These are phyloP conservation scores for Tephrocybe rancida DNA, from an alignment of 768 basidiomycete species.

Conservation along the genomic window DNA sequence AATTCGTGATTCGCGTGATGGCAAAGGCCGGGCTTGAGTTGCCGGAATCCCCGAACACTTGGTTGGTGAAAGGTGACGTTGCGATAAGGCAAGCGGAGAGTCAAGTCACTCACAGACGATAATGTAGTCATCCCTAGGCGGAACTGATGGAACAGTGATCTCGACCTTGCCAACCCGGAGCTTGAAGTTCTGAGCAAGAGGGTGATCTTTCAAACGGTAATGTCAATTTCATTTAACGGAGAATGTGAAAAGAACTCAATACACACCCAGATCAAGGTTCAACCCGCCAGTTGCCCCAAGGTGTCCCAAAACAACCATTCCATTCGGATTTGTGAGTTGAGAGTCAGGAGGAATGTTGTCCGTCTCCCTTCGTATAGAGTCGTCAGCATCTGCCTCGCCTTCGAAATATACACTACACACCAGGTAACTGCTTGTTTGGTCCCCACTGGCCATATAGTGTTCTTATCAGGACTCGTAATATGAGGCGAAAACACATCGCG, in stretches of 20 bases:
- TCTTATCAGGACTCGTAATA: conserved; percentile 49
- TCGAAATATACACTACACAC: conserved; percentile 31
- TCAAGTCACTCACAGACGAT: conserved; percentile 57
- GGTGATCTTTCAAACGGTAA: conserved; percentile 41
- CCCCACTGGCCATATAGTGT: conserved; percentile 54
- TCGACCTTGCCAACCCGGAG: conserved; percentile 49
- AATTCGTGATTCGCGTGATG: conserved; percentile 51
- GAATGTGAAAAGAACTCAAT: neutral
- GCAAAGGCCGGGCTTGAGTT: conserved; percentile 61
- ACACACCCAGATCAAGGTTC: conserved; percentile 57
- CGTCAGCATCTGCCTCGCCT: conserved; percentile 3
- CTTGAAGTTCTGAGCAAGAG: conserved; percentile 58
- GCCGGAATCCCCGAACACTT: conserved; percentile 73
- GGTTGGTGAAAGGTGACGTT: conserved; percentile 4
- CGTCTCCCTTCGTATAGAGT: conserved; percentile 45
- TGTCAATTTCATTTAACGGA: neutral
- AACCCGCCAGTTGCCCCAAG: conserved; percentile 42
- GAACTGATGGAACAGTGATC: conserved; percentile 55
- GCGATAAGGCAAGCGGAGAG: conserved; percentile 1
- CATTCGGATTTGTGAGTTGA: conserved; percentile 49
- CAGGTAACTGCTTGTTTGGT: conserved; percentile 51
- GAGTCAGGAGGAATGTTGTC: conserved; percentile 44
- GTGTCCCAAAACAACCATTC: conserved; percentile 55
- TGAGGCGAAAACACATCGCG: conserved; percentile 52
- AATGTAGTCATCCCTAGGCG: conserved; percentile 50